Evolutionary conservation across 306 rosid species (phyloP), one percentile per base, ranked within the genome.

Genomic region (Echinosophora koreensis): DNA sequence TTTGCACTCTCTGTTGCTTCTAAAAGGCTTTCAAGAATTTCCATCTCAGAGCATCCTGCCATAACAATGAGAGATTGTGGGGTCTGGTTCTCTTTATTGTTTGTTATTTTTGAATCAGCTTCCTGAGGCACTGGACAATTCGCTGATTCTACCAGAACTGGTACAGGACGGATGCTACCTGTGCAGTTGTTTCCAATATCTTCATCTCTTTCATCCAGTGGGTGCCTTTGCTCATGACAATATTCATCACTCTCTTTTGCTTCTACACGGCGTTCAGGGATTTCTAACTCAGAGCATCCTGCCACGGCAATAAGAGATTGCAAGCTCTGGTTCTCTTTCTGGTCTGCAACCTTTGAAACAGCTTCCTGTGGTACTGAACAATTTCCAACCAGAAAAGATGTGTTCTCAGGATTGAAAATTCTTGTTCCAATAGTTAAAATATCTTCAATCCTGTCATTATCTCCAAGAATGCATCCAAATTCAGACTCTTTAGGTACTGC

Each of bases 241-340:
- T 17, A 71, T 69, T 49, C 74, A 51, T 38, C 12, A 44, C n/a
- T 76, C 65, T 84, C 82, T 2, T 64, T 47, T 74, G 78, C 65
- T 50, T 77, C 41, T 47, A 66, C 68, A 67, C 74, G n/a, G 37
- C 50, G 69, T 71, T 72, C 84, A 5, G 34, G 55, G 52, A 37
- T 65, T 72, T 80, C 71, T 75, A 50, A 56, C 74, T 69, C 82
- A 87, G 82, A 58, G 65, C 49, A 73, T 75, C 77, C 81, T 68
- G 54, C 74, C 76, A 38, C 66, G 22, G 69, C 38, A 39, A 39
- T 47, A 18, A 59, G 58, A 82, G 76, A 83, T 80, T 55, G 86
- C 34, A 74, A 79, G 74, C 83, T 78, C 80, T 47, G 78, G 62
- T 56, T 86, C 77, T 82, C 85, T 66, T 41, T 59, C 66, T 69